Base-by-base conservation (phyloP, 495 filamentous ascomycete genomes). In the Geopyxis carbonaria region DNA sequence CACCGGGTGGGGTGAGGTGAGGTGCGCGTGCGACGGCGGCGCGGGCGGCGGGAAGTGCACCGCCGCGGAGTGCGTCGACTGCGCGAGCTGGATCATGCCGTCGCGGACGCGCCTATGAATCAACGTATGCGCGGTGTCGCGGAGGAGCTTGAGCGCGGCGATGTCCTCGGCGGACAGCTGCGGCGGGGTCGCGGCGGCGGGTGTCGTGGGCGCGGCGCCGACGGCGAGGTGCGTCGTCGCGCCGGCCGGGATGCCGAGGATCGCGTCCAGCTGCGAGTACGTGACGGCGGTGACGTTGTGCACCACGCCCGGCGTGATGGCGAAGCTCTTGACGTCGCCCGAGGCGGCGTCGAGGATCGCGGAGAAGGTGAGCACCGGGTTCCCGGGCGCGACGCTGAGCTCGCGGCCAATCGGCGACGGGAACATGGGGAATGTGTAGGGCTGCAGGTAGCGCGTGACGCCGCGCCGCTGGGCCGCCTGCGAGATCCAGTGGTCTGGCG, bases 341-440 rank as follows among this genome's bases (percentile, higher is more conserved):
- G 55, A 45, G 2, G 68, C 59, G 13, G 64, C 59, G 47, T 72
- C 65, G 34, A 94, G 60, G 38, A 69, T 74, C 3, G 78, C 73
- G 46, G 80, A 89, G 57, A 94, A 84, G 0, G 86, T 93, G 36
- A 95, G 59, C 18, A 73, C 77, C 0, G 79, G 77, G 18, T 76
- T 66, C 25, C 71, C 61, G 3, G 67, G 57, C 0, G 63, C 68
- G 24, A 97, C 61, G 48, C 82, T 87, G 30, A 72, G 56, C 0
- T 62, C 53, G 8, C 68, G 61, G 1, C 76, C 69, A 4, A 78
- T 34, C 18, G 60, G 51, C 2, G 53, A 46, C 0, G 73, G 70
- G n/a, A 97, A 56, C 80, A 97, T 92, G 22, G 72, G 64, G 44
- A 76, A 75, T 14, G 68, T 63, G 14, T 72, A 66, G 31, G 87